Evolutionary conservation across 1,284 basidiomycete species (phyloP).

Genomic region (Ganoderma lingzhi): DNA sequence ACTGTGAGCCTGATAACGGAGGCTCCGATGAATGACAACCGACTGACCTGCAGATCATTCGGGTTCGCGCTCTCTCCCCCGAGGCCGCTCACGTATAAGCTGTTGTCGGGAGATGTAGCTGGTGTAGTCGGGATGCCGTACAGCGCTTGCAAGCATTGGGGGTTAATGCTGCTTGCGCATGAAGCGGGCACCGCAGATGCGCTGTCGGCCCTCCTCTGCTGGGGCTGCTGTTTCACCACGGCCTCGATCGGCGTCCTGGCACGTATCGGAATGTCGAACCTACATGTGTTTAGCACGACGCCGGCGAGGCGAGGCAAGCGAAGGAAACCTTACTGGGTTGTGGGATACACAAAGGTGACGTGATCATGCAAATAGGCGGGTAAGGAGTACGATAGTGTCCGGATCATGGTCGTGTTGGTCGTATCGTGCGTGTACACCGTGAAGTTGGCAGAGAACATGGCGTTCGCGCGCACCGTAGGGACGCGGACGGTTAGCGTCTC

Average conservation of each 20-base stretch:
- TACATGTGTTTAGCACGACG: not conserved
- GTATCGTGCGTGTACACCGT: conserved; percentile 45
- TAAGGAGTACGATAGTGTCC: conserved; percentile 51
- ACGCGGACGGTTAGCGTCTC: conserved; percentile 32
- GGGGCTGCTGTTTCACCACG: not conserved
- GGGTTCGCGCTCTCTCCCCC: conserved; percentile 56
- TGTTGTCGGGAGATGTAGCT: conserved; percentile 49
- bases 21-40: no score
- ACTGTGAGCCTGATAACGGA: not conserved
- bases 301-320: not conserved
- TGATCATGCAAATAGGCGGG: conserved; percentile 45
- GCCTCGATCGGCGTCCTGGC: not conserved
- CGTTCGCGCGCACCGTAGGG: conserved; percentile 44
- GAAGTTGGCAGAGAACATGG: conserved; percentile 48
- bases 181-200: not conserved
- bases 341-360: conserved; percentile 49
- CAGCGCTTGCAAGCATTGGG: conserved; percentile 56
- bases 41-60: conserved; percentile 50
- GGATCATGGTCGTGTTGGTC: conserved; percentile 41
- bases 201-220: not conserved
- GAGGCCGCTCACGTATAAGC: conserved; percentile 61
- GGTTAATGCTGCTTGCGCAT: conserved; percentile 47
- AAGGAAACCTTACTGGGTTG: conserved; percentile 35
- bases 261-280: not conserved
- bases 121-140: conserved; percentile 59